phyloP scores from a whole-genome alignment of 768 basidiomycete species.

The Ramaria rubella region DNA sequence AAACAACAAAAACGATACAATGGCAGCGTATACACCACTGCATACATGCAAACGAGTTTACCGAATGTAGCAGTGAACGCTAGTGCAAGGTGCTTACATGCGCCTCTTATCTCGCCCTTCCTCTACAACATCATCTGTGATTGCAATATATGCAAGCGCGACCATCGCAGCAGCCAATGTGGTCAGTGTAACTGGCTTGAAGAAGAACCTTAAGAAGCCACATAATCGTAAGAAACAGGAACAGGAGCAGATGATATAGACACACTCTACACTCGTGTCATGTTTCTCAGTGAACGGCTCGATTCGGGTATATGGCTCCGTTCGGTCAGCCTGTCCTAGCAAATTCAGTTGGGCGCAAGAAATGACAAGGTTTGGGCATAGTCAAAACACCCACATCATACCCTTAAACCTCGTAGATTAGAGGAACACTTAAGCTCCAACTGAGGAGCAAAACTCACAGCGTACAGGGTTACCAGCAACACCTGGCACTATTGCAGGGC shows the following conservation, averaged over 20 bases:
- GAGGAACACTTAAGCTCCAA: constrained; percentile 2
- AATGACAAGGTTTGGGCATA: not conserved
- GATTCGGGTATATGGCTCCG: constrained; percentile 78
- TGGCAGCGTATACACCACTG: constrained; percentile 73
- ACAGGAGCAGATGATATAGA: constrained; percentile 17
- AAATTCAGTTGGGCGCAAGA: constrained; percentile 13
- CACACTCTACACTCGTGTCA: constrained; percentile 79
- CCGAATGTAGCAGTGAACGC: not conserved
- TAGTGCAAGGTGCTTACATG: constrained; percentile 50
- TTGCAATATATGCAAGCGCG: constrained; percentile 74
- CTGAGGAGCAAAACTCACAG: constrained; percentile 46
- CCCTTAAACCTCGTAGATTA: constrained; percentile 40
- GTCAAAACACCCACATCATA: constrained; percentile 69
- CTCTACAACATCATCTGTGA: constrained; percentile 74
- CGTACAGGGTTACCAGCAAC: constrained; percentile 69
- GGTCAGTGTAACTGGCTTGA: constrained; percentile 75
- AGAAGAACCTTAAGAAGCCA: constrained; percentile 61
- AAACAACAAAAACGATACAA: constrained; percentile 69
- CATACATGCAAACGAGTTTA: constrained; percentile 11
- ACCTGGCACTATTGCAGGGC: constrained; percentile 53
- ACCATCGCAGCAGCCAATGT: constrained; percentile 61
- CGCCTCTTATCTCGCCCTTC: constrained; percentile 78
- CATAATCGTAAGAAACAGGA: not conserved
- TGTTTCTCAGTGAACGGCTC: constrained; percentile 76
- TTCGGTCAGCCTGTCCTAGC: constrained; percentile 61